Conservation (phyloP, 2,329 filamentous ascomycete genomes). For the Neopestalotiopsis clavispora region DNA sequence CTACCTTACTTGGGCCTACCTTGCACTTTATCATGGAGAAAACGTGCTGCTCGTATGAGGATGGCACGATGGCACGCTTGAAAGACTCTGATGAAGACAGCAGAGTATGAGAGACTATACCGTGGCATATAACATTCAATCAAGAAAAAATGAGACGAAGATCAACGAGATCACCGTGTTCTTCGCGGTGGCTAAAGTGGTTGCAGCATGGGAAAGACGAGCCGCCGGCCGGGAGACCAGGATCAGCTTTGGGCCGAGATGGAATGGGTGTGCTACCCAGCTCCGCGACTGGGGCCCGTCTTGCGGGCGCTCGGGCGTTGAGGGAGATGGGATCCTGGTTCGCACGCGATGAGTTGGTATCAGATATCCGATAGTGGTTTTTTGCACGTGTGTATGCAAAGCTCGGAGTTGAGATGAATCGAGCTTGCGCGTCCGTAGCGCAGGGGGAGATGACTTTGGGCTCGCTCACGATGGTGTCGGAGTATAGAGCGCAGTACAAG, state of each 20-base stretch:
- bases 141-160: not conserved
- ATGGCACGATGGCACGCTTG: not conserved
- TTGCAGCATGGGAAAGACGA: not conserved
- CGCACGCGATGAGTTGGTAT: not conserved
- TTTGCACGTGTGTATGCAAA: not conserved
- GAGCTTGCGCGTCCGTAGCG: not conserved
- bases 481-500: not conserved
- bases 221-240: not conserved
- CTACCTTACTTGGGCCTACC: not conserved
- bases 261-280: not conserved
- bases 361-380: not conserved
- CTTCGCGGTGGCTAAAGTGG: not conserved
- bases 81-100: not conserved
- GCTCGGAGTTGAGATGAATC: not conserved
- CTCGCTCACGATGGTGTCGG: not conserved
- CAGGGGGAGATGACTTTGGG: not conserved
- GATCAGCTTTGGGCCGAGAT: not conserved
- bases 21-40: not conserved
- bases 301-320: not conserved
- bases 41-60: not conserved
- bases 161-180: not conserved
- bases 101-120: not conserved
- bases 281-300: not conserved
- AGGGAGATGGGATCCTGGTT: not conserved
- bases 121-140: not conserved